Percentiles rank a stretch among this genome's conserved stretches.
These are phyloP conservation scores for Helianthus tuberosus DNA, from an alignment of 129 eudicot species.

Conservation along the genomic window DNA sequence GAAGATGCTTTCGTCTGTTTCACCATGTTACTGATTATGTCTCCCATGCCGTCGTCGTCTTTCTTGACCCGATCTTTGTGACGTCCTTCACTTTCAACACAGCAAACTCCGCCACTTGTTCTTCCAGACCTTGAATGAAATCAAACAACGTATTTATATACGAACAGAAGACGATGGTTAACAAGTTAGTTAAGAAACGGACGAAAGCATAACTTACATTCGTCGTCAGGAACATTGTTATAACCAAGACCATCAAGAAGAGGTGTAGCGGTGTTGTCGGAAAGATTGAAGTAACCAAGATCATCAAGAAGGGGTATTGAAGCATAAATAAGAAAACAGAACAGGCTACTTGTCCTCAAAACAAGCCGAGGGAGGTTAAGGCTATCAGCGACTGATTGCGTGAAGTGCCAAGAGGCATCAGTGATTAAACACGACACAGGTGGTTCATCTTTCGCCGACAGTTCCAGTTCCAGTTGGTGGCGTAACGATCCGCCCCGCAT, in stretches of 20 bases:
- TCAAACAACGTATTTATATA: neutral
- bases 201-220: neutral
- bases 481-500: slow-evolving; percentile 41
- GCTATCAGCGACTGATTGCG: slow-evolving; percentile 42
- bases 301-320: slow-evolving; percentile 36
- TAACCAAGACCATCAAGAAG: slow-evolving; percentile 7
- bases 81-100: slow-evolving; percentile 42
- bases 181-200: neutral
- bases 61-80: slow-evolving; percentile 3
- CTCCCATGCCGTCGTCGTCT: neutral
- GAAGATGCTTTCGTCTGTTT: slow-evolving; percentile 37
- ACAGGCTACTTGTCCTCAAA: slow-evolving; percentile 45
- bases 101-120: slow-evolving; percentile 34
- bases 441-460: slow-evolving; percentile 15
- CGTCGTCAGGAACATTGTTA: neutral
- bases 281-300: slow-evolving; percentile 25
- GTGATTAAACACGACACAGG: slow-evolving; percentile 48
- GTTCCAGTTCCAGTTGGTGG: slow-evolving; percentile 24
- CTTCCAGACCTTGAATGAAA: slow-evolving; percentile 23
- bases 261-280: neutral
- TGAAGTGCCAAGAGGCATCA: slow-evolving; percentile 49
- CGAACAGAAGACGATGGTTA: too few relatives aligned
- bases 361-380: slow-evolving; percentile 47
- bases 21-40: slow-evolving; percentile 19
- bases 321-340: slow-evolving; percentile 35